A percentile compares a stretch with the other conserved stretches of the same genome.
Evolutionary conservation across 1,284 basidiomycete genomes (phyloP).

Genomic region (Schizopora paradoxa): DNA sequence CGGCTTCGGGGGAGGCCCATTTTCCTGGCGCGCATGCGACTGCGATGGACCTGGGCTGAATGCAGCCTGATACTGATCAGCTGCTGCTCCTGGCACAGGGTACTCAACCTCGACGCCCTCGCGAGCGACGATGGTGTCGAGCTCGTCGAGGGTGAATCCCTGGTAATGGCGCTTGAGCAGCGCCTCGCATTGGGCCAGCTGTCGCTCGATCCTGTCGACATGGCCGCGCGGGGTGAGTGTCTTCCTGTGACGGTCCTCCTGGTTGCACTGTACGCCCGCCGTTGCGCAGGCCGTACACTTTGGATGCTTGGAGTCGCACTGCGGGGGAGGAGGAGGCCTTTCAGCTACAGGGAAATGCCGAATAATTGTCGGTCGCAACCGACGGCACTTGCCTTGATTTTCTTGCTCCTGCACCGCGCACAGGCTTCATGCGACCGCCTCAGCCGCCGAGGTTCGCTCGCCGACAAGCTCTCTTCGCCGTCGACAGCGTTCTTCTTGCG

Average conservation of each 20-base stretch:
- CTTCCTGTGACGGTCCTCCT: constrained; percentile 79
- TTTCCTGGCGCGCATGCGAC: constrained; percentile 29
- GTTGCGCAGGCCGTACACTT: constrained; percentile 76
- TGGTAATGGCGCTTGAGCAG: constrained; percentile 68
- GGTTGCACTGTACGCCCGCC: constrained; percentile 70
- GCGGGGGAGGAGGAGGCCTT: constrained; percentile 18
- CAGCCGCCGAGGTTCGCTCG: constrained; percentile 69
- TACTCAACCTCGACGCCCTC: constrained; percentile 63
- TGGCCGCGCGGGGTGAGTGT: constrained; percentile 76
- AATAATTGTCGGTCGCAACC: constrained; percentile 79
- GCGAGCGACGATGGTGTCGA: constrained; percentile 57
- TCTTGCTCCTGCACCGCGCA: constrained; percentile 84
- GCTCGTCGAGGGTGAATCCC: constrained; percentile 55
- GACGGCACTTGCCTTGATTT: constrained; percentile 89
- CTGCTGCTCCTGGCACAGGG: constrained; percentile 25
- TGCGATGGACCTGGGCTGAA: constrained; percentile 26
- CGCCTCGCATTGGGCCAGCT: constrained; percentile 66
- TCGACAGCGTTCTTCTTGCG: constrained; percentile 52
- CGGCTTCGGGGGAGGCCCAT: constrained; percentile 26
- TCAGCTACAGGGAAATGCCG: constrained; percentile 23
- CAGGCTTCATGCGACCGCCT: constrained; percentile 83
- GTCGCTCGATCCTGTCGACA: constrained; percentile 71
- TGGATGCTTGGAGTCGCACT: constrained; percentile 86
- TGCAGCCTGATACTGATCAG: constrained; percentile 37
- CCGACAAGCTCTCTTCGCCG: constrained; percentile 45